Conservation (phyloP, 257 asterid species). For the Avicennia marina region DNA sequence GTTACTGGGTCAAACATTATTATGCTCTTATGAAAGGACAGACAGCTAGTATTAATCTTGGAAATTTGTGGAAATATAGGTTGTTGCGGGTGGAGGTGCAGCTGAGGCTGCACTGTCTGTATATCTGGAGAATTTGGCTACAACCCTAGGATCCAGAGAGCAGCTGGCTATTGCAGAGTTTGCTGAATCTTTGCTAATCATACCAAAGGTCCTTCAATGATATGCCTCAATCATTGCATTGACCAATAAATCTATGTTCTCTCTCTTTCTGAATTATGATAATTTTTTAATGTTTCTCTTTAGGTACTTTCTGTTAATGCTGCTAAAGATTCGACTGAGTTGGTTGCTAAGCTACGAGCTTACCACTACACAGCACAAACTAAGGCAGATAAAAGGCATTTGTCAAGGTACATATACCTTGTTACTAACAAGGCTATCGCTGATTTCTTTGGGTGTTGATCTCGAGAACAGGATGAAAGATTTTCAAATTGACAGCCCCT, state of each 20-base stretch:
- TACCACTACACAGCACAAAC: constrained; percentile 95
- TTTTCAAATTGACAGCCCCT: neutral
- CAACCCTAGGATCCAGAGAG: constrained; percentile 96
- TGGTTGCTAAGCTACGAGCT: constrained; percentile 86
- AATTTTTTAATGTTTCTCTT: constrained; percentile 11
- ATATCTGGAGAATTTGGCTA: constrained; percentile 69
- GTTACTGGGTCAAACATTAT: neutral
- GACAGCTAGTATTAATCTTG: neutral
- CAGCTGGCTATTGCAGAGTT: constrained; percentile 97
- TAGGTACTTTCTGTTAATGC: constrained; percentile 99
- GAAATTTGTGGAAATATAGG: constrained; percentile 28
- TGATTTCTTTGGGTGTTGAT: neutral
- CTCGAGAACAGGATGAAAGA: neutral
- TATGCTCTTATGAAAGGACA: neutral
- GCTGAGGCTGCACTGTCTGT: constrained; percentile 72
- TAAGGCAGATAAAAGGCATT: constrained; percentile 84
- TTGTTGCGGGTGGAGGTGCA: constrained; percentile 87
- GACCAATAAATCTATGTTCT: neutral
- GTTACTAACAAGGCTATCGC: too few species aligned
- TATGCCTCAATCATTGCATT: neutral
- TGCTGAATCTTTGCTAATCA: constrained; percentile 82
- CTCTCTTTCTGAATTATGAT: neutral
- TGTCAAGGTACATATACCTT: constrained; percentile 59
- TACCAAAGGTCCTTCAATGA: constrained; percentile 67
- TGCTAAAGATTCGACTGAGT: constrained; percentile 96